A percentile compares a stretch with the other conserved stretches of the same genome.
Evolutionary conservation across 2,329 filamentous ascomycete genomes (phyloP).

Genomic region (Trichoderma sp.): DNA sequence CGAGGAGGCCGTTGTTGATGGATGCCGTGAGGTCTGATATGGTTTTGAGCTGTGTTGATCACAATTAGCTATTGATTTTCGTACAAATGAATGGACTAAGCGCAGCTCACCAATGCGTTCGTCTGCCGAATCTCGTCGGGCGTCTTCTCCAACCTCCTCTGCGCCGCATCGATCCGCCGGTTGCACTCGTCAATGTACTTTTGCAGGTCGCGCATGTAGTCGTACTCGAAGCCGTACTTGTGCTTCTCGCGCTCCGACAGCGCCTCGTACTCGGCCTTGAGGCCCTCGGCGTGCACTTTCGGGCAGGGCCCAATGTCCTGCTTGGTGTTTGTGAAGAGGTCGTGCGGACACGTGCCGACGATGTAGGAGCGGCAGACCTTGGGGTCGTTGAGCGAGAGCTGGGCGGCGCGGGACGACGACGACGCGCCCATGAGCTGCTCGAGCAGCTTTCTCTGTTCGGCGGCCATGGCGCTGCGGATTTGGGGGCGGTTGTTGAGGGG

Average conservation of each 20-base stretch:
- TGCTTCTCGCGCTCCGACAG: slow-evolving; percentile 71
- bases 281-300: slow-evolving; percentile 82
- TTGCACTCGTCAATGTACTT: slow-evolving; percentile 98
- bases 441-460: slow-evolving; percentile 96
- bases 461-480: slow-evolving; percentile 66
- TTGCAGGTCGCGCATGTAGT: slow-evolving; percentile 94
- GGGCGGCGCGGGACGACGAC: slow-evolving; percentile 70
- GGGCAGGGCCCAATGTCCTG: slow-evolving; percentile 90
- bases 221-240: slow-evolving; percentile 88
- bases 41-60: slow-evolving; percentile 61
- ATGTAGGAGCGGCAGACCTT: slow-evolving; percentile 96
- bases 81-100: too few relatives aligned
- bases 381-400: slow-evolving; percentile 84
- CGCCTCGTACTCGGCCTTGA: slow-evolving; percentile 85
- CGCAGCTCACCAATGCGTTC: slow-evolving; percentile 66
- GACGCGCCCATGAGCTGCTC: slow-evolving; percentile 92
- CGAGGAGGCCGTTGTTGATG: slow-evolving; percentile 79
- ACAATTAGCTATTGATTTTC: not conserved
- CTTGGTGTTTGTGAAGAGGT: slow-evolving; percentile 99
- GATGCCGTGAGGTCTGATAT: slow-evolving; percentile 80
- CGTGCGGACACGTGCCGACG: slow-evolving; percentile 91
- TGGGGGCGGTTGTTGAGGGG: not conserved
- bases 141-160: slow-evolving; percentile 91
- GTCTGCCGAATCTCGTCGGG: slow-evolving; percentile 97
- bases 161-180: slow-evolving; percentile 84